Evolutionary conservation across 306 rosid genomes (phyloP).

Genomic region (Vigna nakashimae): DNA sequence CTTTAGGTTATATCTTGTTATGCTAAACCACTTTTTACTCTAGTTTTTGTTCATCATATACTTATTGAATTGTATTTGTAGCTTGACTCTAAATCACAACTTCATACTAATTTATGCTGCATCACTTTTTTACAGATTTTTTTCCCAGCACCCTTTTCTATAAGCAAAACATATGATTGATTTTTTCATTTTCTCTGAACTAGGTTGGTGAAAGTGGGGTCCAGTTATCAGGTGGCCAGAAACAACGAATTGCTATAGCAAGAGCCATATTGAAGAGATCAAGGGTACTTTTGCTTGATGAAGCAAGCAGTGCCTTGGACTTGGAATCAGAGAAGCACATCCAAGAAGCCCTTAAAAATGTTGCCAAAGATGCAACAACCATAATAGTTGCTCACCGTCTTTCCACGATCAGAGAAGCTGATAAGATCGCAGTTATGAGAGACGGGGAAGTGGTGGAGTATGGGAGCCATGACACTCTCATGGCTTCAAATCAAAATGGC

Average conservation of each 20-base stretch:
- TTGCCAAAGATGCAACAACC: constrained; percentile 66
- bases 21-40: neutral
- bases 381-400: constrained; percentile 84
- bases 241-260: constrained; percentile 86
- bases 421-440: constrained; percentile 74
- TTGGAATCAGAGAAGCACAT: constrained; percentile 81
- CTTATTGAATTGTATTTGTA: neutral
- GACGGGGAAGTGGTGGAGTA: constrained; percentile 72
- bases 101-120: constrained; percentile 9
- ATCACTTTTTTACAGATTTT: neutral
- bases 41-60: neutral
- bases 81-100: neutral
- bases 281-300: constrained; percentile 79
- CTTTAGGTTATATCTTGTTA: neutral
- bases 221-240: constrained; percentile 92
- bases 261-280: constrained; percentile 85
- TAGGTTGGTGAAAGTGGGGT: constrained; percentile 84
- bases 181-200: neutral
- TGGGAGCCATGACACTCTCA: constrained; percentile 77
- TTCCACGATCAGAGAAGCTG: constrained; percentile 74
- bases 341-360: constrained; percentile 69
- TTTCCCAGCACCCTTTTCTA: neutral
- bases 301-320: constrained; percentile 94
- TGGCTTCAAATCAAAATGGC: constrained; percentile 64
- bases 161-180: constrained; percentile 1